Percentiles rank a stretch among this genome's conserved stretches.
Evolutionary conservation across 805 yeast species (phyloP).

Genomic region (Ogataea zsoltii): DNA sequence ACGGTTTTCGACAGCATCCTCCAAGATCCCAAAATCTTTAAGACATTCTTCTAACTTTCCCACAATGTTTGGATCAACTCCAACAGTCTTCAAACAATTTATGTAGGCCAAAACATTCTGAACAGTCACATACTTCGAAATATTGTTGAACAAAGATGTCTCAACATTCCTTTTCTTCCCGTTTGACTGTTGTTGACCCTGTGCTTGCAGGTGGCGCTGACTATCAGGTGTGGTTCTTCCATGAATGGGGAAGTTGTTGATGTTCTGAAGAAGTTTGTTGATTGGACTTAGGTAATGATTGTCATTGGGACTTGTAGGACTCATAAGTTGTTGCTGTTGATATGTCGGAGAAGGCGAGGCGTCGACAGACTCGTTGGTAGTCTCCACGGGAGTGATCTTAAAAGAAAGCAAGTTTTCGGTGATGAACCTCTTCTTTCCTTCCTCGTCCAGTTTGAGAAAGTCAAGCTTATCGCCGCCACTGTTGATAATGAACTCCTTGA

Average conservation of each 20-base stretch:
- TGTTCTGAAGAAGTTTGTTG: constrained; percentile 34
- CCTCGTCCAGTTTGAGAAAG: constrained; percentile 31
- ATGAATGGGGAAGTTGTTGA: constrained; percentile 27
- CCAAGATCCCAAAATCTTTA: constrained; percentile 16
- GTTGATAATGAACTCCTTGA: constrained; percentile 51
- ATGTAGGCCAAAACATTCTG: constrained; percentile 40
- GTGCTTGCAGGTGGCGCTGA: constrained; percentile 7
- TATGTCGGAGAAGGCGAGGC: constrained; percentile 7
- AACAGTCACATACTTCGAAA: constrained; percentile 25
- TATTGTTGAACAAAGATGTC: constrained; percentile 16
- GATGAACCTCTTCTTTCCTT: constrained; percentile 22
- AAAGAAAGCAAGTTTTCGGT: constrained; percentile 23
- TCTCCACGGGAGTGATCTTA: constrained; percentile 16
- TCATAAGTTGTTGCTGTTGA: constrained; percentile 9
- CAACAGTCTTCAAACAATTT: constrained; percentile 31
- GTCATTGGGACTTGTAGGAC: constrained; percentile 16
- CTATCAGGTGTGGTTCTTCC: constrained; percentile 15
- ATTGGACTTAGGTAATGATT: constrained; percentile 30
- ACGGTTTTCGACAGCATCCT: not conserved
- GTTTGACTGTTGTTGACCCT: not conserved
- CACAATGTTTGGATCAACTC: constrained; percentile 36
- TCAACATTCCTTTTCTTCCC: constrained; percentile 1
- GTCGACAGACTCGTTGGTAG: constrained; percentile 1
- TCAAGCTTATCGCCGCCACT: constrained; percentile 28
- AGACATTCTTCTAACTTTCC: constrained; percentile 40